A percentile compares a stretch with the other conserved stretches of the same genome.
phyloP scores from a whole-genome alignment of 163 green algal species.

The Chlamydomonas reinhardtii region DNA sequence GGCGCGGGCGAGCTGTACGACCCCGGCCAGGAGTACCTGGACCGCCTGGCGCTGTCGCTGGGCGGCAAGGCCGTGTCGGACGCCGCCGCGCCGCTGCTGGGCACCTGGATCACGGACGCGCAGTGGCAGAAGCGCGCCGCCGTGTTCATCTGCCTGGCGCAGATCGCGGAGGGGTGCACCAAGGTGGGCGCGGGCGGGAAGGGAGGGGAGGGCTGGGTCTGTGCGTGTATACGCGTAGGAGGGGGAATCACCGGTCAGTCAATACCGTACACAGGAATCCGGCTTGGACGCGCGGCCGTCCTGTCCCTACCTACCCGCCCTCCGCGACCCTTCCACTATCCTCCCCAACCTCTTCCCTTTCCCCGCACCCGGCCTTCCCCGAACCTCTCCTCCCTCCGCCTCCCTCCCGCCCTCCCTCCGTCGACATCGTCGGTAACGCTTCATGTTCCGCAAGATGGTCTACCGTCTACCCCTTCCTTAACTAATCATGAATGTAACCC shows the following conservation, averaged over 20 bases:
- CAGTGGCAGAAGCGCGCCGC: constrained; percentile 92
- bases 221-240: not conserved
- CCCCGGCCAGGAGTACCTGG: constrained; percentile 91
- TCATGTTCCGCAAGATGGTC: too few species aligned
- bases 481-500: too few species aligned
- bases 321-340: too few species aligned
- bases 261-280: too few species aligned
- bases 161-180: constrained; percentile 97
- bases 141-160: constrained; percentile 93
- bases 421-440: too few species aligned
- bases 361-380: too few species aligned
- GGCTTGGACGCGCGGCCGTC: too few species aligned
- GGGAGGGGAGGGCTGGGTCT: not conserved
- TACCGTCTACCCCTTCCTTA: not conserved
- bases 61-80: constrained; percentile 89
- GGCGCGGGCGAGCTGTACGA: constrained; percentile 89
- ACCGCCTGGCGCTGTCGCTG: constrained; percentile 92
- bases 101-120: constrained; percentile 70
- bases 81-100: constrained; percentile 60
- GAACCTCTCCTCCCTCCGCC: too few species aligned
- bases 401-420: too few species aligned
- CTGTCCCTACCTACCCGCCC: too few species aligned
- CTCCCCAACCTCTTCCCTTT: too few species aligned
- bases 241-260: too few species aligned
- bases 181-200: constrained; percentile 80